Percentiles rank a stretch among this genome's conserved stretches.
Conservation (phyloP, 306 rosid genomes). For the Prunus dulcis region DNA sequence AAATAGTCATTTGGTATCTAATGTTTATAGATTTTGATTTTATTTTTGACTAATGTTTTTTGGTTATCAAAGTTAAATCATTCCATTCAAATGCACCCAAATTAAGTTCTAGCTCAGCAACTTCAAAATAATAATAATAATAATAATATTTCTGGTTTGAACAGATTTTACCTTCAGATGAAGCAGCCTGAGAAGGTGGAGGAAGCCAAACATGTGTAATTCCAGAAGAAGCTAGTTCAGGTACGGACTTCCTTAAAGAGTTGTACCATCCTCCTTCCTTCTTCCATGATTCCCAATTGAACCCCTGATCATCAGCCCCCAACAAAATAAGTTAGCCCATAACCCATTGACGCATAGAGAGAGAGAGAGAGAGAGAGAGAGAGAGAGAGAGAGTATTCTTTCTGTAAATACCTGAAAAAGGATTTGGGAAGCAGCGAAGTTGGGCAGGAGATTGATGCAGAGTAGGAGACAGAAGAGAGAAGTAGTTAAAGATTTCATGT, state of each 20-base stretch:
- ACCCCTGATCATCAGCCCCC: slow-evolving; percentile 40
- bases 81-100: too few species aligned
- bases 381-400: neutral
- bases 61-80: too few species aligned
- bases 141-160: neutral
- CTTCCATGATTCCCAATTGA: slow-evolving; percentile 76
- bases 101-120: neutral
- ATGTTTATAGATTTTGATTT: too few species aligned
- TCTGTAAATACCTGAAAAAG: slow-evolving; percentile 3
- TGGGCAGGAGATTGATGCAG: neutral
- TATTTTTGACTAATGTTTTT: too few species aligned
- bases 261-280: slow-evolving; percentile 69
- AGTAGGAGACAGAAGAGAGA: neutral
- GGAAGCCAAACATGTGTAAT: slow-evolving; percentile 86
- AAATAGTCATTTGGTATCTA: too few species aligned
- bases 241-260: slow-evolving; percentile 38
- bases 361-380: neutral
- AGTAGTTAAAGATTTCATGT: neutral
- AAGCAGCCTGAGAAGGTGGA: slow-evolving; percentile 63
- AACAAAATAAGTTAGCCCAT: neutral
- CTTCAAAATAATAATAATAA: too few species aligned
- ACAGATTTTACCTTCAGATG: slow-evolving; percentile 35
- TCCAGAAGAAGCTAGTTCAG: slow-evolving; percentile 50
- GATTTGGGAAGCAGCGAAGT: slow-evolving; percentile 2
- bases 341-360: neutral